Percentiles rank a stretch among this genome's conserved stretches.
Evolutionary conservation across 2,329 filamentous ascomycete genomes (phyloP).

Genomic region (Bipolaris gigantea): DNA sequence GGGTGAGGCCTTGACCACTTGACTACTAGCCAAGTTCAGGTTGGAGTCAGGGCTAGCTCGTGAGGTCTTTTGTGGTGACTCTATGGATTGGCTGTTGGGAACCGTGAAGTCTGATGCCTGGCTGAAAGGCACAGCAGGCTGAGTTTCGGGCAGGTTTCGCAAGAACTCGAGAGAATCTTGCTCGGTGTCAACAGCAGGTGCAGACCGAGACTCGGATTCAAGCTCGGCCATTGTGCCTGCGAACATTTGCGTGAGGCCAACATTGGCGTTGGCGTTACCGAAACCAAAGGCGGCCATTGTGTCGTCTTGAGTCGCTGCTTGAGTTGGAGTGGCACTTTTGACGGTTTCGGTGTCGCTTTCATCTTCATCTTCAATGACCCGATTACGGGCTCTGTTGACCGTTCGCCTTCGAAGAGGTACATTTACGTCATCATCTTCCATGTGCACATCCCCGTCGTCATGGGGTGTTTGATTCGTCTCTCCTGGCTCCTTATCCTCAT

Average conservation of each 20-base stretch:
- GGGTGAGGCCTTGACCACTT: constrained; percentile 39
- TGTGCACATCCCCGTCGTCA: constrained; percentile 45
- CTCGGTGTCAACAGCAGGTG: constrained; percentile 38
- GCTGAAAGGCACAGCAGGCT: constrained; percentile 58
- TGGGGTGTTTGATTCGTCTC: constrained; percentile 19
- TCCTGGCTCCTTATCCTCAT: constrained; percentile 36
- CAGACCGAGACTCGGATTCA: constrained; percentile 45
- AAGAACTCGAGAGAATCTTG: constrained; percentile 57
- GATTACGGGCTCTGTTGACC: constrained; percentile 48
- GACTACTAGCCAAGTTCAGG: constrained; percentile 41
- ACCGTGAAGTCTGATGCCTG: constrained; percentile 63
- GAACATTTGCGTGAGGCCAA: constrained; percentile 88
- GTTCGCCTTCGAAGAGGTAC: constrained; percentile 56
- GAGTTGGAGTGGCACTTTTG: constrained; percentile 22
- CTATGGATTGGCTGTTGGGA: constrained; percentile 57
- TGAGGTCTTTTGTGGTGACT: constrained; percentile 30
- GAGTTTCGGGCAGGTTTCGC: constrained; percentile 56
- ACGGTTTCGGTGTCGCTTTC: constrained; percentile 33
- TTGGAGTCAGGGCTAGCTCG: constrained; percentile 24
- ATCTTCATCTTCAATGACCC: constrained; percentile 68
- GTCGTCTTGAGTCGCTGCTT: constrained; percentile 33
- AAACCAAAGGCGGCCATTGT: constrained; percentile 47
- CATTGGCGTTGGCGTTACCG: constrained; percentile 42
- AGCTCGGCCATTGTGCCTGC: constrained; percentile 80
- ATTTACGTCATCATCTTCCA: constrained; percentile 48